A percentile compares a stretch with the other conserved stretches of the same genome.
Evolutionary conservation across 2,329 filamentous ascomycete species (phyloP).

Genomic region (Lizonia empirigonia): DNA sequence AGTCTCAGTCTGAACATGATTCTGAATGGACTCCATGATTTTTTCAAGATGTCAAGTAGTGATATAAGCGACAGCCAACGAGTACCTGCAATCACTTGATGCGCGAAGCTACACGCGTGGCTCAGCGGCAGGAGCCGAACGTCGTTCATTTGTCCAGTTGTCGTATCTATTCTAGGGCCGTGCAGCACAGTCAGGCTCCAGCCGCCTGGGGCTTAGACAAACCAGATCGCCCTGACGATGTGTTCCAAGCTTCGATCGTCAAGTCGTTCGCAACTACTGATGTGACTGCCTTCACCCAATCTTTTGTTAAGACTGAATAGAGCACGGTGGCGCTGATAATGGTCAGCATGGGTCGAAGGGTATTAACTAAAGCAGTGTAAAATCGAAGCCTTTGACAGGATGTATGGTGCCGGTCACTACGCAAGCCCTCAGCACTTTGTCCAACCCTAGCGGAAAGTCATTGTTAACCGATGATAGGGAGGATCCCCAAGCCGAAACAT

Average conservation of each 20-base stretch:
- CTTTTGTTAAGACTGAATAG: background rate
- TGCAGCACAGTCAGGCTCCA: slow-evolving; percentile 10
- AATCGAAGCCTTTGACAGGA: slow-evolving; percentile 4
- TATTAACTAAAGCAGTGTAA: slow-evolving; percentile 5
- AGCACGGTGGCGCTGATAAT: background rate
- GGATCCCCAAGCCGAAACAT: background rate
- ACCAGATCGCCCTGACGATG: background rate
- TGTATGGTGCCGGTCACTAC: slow-evolving; percentile 12
- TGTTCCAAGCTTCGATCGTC: background rate
- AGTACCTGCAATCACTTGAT: background rate
- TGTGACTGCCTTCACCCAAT: background rate
- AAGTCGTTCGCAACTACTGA: background rate
- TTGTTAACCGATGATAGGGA: background rate
- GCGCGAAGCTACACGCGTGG: background rate
- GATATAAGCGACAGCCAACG: background rate
- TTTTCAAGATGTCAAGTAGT: background rate
- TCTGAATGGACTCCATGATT: background rate
- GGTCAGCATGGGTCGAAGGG: background rate
- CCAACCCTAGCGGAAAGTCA: background rate
- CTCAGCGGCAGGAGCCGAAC: slow-evolving; percentile 12
- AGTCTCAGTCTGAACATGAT: background rate
- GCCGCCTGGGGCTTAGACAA: slow-evolving; percentile 1
- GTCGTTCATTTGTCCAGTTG: background rate
- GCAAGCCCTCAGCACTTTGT: slow-evolving; percentile 1
- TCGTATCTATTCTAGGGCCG: slow-evolving; percentile 8